These are phyloP conservation scores for Aspergillus pseudoviridinutans DNA, from an alignment of 2,329 filamentous ascomycete species.

Conservation along the genomic window DNA sequence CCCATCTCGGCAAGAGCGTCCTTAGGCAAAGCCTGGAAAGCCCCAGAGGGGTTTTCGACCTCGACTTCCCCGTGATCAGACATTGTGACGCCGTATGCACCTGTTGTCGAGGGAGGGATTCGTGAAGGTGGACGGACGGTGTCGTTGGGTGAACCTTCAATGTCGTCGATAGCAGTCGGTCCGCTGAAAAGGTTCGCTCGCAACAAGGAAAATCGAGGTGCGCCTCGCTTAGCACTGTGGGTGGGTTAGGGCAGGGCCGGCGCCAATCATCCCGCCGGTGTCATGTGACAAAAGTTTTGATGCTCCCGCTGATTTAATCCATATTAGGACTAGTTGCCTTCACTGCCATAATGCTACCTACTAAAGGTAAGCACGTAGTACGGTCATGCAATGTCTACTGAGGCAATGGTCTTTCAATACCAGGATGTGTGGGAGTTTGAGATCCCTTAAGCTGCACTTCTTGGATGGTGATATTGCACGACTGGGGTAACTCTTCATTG, in stretches of 20 bases:
- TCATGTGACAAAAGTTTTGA: conserved; percentile 23
- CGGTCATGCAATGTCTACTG: neutral
- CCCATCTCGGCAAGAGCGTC: conserved; percentile 86
- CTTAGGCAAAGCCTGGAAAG: conserved; percentile 81
- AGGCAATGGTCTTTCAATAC: neutral
- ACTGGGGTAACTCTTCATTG: neutral
- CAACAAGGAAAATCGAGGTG: conserved; percentile 38
- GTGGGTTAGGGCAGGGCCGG: conserved; percentile 34
- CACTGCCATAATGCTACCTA: neutral
- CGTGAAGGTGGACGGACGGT: conserved; percentile 36
- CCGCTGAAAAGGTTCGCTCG: conserved; percentile 33
- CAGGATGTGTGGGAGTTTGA: no score
- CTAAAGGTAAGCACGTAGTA: neutral
- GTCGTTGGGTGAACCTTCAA: conserved; percentile 37
- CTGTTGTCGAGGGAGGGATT: conserved; percentile 38
- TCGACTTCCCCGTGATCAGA: conserved; percentile 94
- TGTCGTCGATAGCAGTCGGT: conserved; percentile 33
- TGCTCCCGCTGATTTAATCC: conserved; percentile 3
- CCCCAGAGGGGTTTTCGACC: conserved; percentile 70
- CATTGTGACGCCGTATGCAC: conserved; percentile 59
- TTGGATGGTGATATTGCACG: neutral
- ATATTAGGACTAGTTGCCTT: neutral
- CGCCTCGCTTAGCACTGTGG: conserved; percentile 42
- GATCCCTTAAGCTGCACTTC: neutral
- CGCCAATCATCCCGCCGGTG: conserved; percentile 14